Conservation (phyloP, 495 filamentous ascomycete species). For the Hypoxylon fragiforme region DNA sequence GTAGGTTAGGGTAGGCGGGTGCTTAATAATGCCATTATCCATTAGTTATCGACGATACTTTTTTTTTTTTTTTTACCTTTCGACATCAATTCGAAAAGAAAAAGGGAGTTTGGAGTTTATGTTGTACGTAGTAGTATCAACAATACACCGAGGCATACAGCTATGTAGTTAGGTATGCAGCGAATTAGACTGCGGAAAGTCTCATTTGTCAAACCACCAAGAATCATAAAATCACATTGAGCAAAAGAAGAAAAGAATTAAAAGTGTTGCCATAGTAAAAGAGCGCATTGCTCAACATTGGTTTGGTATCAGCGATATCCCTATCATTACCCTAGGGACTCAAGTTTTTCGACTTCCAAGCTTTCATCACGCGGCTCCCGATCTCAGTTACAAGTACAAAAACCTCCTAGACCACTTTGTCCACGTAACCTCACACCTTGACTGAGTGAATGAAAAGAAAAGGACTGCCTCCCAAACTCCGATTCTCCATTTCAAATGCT, state of each 20-base stretch:
- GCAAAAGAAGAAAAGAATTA: not conserved
- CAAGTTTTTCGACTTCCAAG: slow-evolving; percentile 5
- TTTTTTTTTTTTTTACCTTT: too few species aligned
- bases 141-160: too few species aligned
- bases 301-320: slow-evolving; percentile 18
- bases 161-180: too few species aligned
- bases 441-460: slow-evolving; percentile 1
- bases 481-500: slow-evolving; percentile 26
- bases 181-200: too few species aligned
- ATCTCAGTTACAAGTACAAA: slow-evolving; percentile 25
- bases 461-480: slow-evolving; percentile 26
- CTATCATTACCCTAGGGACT: not conserved
- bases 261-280: slow-evolving; percentile 1
- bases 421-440: not conserved
- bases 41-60: too few species aligned
- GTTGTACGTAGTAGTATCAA: too few species aligned
- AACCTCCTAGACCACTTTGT: not conserved
- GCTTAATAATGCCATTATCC: too few species aligned
- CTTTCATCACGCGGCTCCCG: slow-evolving; percentile 2
- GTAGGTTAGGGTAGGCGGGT: too few species aligned
- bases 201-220: too few species aligned
- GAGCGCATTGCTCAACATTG: slow-evolving; percentile 18
- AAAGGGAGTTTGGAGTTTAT: too few species aligned
- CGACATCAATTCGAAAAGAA: too few species aligned
- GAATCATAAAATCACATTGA: too few species aligned